phyloP scores from a whole-genome alignment of 2,329 filamentous ascomycete genomes.

The Amylocarpus encephaloides region DNA sequence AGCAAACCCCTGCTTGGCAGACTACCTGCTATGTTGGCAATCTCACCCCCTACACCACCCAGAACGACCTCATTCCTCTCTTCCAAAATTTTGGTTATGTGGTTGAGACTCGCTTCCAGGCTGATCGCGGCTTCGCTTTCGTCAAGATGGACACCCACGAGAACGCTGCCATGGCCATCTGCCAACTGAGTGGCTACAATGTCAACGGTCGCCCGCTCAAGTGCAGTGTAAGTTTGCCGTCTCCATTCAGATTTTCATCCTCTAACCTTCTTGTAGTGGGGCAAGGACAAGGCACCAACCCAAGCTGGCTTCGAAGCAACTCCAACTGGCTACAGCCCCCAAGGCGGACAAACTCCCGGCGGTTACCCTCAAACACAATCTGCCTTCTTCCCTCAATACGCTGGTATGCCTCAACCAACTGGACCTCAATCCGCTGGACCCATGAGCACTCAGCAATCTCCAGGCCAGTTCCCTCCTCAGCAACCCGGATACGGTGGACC shows the following conservation, averaged over 20 bases:
- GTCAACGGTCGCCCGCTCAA: conserved; percentile 95
- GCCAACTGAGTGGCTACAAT: conserved; percentile 95
- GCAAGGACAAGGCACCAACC: conserved; percentile 93
- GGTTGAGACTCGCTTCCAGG: conserved; percentile 94
- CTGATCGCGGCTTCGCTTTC: conserved; percentile 95
- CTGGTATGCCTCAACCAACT: conserved; percentile 50
- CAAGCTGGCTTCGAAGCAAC: conserved; percentile 73
- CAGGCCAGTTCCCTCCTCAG: conserved; percentile 51
- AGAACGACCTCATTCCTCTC: conserved; percentile 91
- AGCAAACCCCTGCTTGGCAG: conserved; percentile 95
- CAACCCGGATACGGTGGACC: conserved; percentile 60
- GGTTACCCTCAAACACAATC: conserved; percentile 73
- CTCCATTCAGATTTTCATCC: conserved; percentile 9
- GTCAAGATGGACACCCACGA: conserved; percentile 99
- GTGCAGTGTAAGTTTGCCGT: conserved; percentile 76
- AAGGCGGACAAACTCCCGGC: conserved; percentile 62
- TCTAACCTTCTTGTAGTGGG: conserved; percentile 64
- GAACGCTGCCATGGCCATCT: conserved; percentile 97
- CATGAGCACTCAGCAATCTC: conserved; percentile 35
- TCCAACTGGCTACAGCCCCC: conserved; percentile 62
- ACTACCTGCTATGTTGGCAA: conserved; percentile 98
- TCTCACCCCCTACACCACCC: conserved; percentile 93
- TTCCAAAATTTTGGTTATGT: conserved; percentile 99
- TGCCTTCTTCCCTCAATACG: conserved; percentile 91
- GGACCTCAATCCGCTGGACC: conserved; percentile 34